Evolutionary conservation across 2,329 filamentous ascomycete species (phyloP).

Genomic region (Colletotrichum australisinense): DNA sequence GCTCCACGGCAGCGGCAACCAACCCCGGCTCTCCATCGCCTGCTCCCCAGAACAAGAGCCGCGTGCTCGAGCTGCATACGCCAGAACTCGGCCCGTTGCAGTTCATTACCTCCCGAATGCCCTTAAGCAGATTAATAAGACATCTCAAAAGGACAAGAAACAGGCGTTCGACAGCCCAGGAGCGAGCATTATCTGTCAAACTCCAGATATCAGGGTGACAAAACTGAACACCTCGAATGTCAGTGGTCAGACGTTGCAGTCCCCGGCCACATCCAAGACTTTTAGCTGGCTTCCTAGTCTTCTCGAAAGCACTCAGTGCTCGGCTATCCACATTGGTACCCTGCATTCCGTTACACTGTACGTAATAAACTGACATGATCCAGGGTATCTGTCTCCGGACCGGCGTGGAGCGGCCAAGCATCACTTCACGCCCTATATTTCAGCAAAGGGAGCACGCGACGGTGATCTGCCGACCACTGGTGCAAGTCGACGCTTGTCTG

Average conservation of each 20-base stretch:
- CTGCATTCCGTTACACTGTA: slow-evolving; percentile 13
- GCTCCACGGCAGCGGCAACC: not conserved
- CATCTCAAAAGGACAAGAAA: not conserved
- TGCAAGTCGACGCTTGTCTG: slow-evolving; percentile 1
- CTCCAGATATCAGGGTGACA: not conserved
- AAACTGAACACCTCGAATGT: not conserved
- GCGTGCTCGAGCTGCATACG: not conserved
- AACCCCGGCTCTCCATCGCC: not conserved
- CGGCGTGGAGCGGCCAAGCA: not conserved
- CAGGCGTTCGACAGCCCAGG: not conserved
- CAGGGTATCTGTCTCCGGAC: not conserved
- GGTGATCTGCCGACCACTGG: not conserved
- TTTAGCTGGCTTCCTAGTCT: not conserved
- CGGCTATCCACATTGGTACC: slow-evolving; percentile 17
- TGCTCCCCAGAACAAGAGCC: not conserved
- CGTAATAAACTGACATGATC: slow-evolving; percentile 13
- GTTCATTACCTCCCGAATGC: not conserved
- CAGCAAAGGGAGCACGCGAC: not conserved
- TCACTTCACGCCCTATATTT: slow-evolving; percentile 2
- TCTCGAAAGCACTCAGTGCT: not conserved
- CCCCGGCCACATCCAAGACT: not conserved
- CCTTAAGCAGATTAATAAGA: slow-evolving; percentile 3
- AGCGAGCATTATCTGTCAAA: not conserved
- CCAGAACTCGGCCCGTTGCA: not conserved
- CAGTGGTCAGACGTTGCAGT: not conserved